phyloP scores from a whole-genome alignment of 768 basidiomycete genomes.

The Podaxis mareebaensis region DNA sequence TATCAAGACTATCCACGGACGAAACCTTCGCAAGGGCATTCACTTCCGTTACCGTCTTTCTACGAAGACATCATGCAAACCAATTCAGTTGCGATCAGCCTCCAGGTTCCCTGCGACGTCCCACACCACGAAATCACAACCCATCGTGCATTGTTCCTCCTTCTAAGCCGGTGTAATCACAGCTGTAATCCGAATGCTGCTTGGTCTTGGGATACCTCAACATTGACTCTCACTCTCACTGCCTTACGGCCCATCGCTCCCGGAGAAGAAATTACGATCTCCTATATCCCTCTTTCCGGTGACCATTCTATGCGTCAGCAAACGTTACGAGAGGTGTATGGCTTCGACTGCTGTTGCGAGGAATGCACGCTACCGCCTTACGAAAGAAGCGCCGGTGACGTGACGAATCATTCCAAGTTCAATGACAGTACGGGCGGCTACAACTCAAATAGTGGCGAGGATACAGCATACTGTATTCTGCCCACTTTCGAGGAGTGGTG shows the following conservation, averaged over 20 bases:
- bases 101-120: slow-evolving; percentile 23
- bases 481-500: slow-evolving; percentile 44
- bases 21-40: slow-evolving; percentile 25
- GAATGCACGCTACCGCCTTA: slow-evolving; percentile 29
- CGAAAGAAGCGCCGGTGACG: not conserved
- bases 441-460: slow-evolving; percentile 28
- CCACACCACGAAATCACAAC: slow-evolving; percentile 20
- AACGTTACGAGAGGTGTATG: slow-evolving; percentile 37
- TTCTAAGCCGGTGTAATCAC: slow-evolving; percentile 45
- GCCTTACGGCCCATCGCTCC: slow-evolving; percentile 38
- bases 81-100: slow-evolving; percentile 40
- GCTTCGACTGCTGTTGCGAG: slow-evolving; percentile 41
- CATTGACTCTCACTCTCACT: slow-evolving; percentile 39
- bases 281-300: slow-evolving; percentile 42
- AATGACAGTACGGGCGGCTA: not conserved
- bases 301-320: slow-evolving; percentile 33
- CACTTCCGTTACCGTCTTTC: slow-evolving; percentile 31
- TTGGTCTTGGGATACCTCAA: slow-evolving; percentile 40
- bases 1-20: slow-evolving; percentile 23
- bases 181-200: slow-evolving; percentile 48
- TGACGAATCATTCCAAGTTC: slow-evolving; percentile 3
- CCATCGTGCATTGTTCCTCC: slow-evolving; percentile 44
- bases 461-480: slow-evolving; percentile 32
- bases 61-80: slow-evolving; percentile 44
- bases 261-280: slow-evolving; percentile 46